Evolutionary conservation across 2,329 filamentous ascomycete species (phyloP).

Genomic region (Fusarium albosuccineum): DNA sequence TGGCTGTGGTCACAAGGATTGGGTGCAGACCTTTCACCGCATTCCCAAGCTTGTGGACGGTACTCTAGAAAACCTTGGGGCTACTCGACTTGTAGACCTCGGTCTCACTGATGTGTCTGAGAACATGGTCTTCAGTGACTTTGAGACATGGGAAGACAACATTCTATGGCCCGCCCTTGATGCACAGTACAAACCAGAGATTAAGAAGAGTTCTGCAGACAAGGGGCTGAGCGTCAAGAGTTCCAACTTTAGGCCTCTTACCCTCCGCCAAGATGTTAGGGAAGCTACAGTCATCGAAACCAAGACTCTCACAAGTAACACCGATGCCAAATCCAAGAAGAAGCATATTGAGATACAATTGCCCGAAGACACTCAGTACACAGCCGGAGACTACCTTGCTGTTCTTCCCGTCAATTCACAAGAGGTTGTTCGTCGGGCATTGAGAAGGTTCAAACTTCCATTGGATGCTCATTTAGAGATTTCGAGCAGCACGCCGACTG

Average conservation of each 20-base stretch:
- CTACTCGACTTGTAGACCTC: slow-evolving; percentile 53
- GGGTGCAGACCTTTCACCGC: slow-evolving; percentile 72
- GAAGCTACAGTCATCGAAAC: background rate
- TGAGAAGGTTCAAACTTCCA: slow-evolving; percentile 1
- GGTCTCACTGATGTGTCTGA: slow-evolving; percentile 71
- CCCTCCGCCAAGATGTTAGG: background rate
- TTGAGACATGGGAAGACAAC: slow-evolving; percentile 76
- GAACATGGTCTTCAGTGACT: slow-evolving; percentile 73
- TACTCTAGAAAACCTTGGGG: slow-evolving; percentile 56
- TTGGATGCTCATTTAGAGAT: slow-evolving; percentile 2
- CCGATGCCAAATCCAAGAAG: background rate
- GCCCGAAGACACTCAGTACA: background rate
- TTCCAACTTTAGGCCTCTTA: background rate
- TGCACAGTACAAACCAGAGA: background rate
- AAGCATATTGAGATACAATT: background rate
- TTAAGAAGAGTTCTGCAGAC: background rate
- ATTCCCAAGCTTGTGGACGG: slow-evolving; percentile 73
- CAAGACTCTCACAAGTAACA: background rate
- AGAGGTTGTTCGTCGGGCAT: background rate
- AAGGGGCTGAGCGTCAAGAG: background rate
- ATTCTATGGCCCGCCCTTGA: slow-evolving; percentile 32
- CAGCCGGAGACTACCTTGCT: slow-evolving; percentile 1
- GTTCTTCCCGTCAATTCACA: background rate
- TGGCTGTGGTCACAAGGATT: slow-evolving; percentile 72
- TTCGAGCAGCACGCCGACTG: slow-evolving; percentile 2